Evolutionary conservation across 75 land plant species (phyloP).

Genomic region (Picea sitchensis): DNA sequence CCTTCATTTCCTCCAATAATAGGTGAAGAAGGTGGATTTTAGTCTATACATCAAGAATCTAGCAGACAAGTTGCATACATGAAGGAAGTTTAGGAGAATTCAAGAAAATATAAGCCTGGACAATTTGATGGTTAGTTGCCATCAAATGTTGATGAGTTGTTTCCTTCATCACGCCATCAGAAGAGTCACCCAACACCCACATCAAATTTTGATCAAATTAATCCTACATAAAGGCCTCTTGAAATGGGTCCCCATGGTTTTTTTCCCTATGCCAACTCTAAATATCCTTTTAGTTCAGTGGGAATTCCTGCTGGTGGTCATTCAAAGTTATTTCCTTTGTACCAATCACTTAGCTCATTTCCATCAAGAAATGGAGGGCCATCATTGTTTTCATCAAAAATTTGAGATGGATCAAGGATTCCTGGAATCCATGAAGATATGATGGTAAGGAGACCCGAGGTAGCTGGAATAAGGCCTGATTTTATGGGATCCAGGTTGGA

Average conservation of each 20-base stretch:
- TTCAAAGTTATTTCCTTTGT: conserved; percentile 25
- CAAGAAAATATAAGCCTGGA: conserved; percentile 31
- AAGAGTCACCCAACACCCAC: no score
- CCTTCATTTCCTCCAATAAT: conserved; percentile 15
- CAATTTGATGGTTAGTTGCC: no score
- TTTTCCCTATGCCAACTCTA: no score
- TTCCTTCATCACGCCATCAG: no score
- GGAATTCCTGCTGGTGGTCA: conserved; percentile 13
- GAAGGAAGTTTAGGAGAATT: conserved; percentile 37
- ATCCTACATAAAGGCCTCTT: no score
- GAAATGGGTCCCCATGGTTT: no score
- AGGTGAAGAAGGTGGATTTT: conserved; percentile 19
- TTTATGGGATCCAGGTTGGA: conserved; percentile 25
- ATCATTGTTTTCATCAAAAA: no score
- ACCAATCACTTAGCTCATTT: conserved; percentile 4
- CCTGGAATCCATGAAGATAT: no score
- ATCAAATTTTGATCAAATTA: no score
- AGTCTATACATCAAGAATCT: conserved; percentile 18
- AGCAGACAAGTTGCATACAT: conserved; percentile 9
- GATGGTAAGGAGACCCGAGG: conserved; percentile 21
- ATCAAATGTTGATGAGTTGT: no score
- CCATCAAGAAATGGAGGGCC: conserved; percentile 7
- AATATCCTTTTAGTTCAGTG: neutral
- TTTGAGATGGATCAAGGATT: no score
- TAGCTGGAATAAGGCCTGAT: conserved; percentile 15